Evolutionary conservation across 2,329 filamentous ascomycete species (phyloP).

Genomic region (Nannizzia gypsea): DNA sequence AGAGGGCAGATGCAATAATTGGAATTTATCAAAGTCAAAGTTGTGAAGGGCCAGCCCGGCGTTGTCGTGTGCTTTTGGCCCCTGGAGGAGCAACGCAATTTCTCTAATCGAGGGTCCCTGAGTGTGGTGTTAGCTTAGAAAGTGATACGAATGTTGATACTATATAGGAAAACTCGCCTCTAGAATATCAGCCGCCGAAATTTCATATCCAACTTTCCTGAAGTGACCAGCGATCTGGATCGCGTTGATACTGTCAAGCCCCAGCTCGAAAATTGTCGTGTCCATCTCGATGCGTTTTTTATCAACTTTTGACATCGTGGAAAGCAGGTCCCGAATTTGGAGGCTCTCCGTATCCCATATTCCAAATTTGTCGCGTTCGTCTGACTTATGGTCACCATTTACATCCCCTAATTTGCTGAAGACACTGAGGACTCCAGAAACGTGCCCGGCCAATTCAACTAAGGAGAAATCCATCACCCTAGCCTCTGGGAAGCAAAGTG

Average conservation of each 20-base stretch:
- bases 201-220: conserved; percentile 44
- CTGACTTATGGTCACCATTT: conserved; percentile 8
- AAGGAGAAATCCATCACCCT: conserved; percentile 20
- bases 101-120: conserved; percentile 28
- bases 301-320: conserved; percentile 45
- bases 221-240: conserved; percentile 61
- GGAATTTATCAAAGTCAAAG: conserved; percentile 43
- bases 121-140: neutral
- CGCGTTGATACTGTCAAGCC: conserved; percentile 81
- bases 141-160: neutral
- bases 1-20: conserved; percentile 29
- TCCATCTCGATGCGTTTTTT: conserved; percentile 41
- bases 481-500: conserved; percentile 22
- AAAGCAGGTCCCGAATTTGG: conserved; percentile 45
- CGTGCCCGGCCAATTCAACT: neutral
- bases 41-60: neutral
- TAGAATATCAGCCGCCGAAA: conserved; percentile 64
- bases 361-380: neutral
- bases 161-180: conserved; percentile 33
- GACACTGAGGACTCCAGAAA: conserved; percentile 2
- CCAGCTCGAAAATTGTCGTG: conserved; percentile 76
- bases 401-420: conserved; percentile 9
- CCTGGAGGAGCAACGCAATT: conserved; percentile 30
- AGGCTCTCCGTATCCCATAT: conserved; percentile 44
- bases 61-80: conserved; percentile 23